Evolutionary conservation across 192 early-diverging fungal genomes (phyloP).

Genomic region (Phycomyces blakesleeanus): DNA sequence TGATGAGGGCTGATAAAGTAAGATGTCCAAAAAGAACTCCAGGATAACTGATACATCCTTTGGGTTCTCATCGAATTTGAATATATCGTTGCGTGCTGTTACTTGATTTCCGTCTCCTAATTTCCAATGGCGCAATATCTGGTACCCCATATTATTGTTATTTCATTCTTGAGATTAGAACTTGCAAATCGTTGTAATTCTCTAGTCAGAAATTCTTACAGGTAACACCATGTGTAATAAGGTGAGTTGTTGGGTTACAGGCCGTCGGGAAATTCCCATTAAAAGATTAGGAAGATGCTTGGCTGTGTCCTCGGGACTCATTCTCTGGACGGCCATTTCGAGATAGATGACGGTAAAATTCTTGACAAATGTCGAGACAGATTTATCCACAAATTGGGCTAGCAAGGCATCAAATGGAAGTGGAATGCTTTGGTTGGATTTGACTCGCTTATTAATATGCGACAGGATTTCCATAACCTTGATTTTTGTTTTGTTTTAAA

Average conservation of each 20-base stretch:
- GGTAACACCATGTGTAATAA: constrained; percentile 63
- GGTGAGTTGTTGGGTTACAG: constrained; percentile 53
- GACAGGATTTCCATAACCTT: constrained; percentile 72
- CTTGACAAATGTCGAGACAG: constrained; percentile 50
- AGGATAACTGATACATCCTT: constrained; percentile 54
- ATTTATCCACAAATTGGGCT: constrained; percentile 48
- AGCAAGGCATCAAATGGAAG: constrained; percentile 65
- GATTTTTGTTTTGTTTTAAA: neutral
- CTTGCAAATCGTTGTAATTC: too few species aligned
- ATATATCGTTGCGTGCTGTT: constrained; percentile 44
- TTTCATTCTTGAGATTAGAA: neutral
- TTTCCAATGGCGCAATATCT: constrained; percentile 43
- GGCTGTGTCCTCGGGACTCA: constrained; percentile 40
- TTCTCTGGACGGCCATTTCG: constrained; percentile 66
- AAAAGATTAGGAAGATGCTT: constrained; percentile 59
- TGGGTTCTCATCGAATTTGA: constrained; percentile 51
- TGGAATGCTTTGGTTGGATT: constrained; percentile 52
- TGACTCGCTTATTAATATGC: constrained; percentile 85
- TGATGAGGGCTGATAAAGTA: constrained; percentile 55
- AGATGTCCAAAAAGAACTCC: constrained; percentile 55
- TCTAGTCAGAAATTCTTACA: constrained; percentile 41
- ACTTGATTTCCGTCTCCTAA: constrained; percentile 36
- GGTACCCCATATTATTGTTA: neutral
- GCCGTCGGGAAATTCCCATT: constrained; percentile 53
- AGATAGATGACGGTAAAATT: constrained; percentile 85